Evolutionary conservation across 495 filamentous ascomycete species (phyloP), one percentile per base, ranked within the genome.

Genomic region (Venustampulla echinocandica): DNA sequence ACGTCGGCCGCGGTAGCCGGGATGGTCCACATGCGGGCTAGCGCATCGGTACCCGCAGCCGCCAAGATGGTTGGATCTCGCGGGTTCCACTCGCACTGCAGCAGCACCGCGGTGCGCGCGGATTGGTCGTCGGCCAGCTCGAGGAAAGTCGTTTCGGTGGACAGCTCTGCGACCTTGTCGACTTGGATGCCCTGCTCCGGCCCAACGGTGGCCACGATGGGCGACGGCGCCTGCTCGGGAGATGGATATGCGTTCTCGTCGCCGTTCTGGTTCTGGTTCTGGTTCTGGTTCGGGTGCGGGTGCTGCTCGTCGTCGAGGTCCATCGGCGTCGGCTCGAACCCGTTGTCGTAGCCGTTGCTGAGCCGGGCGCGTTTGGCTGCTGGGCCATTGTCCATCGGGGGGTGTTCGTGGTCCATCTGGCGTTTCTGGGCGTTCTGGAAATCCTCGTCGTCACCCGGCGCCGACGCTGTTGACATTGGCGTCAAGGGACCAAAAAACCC

Each of bases 21-120:
- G 40, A 89, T 59, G 54, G 77, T 84, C 84, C 84, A 90, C 63
- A 92, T 68, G 50, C 79, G 81, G 67, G 84, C 85, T 73, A 86
- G 81, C 62, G 80, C 76, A 62, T 87, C 81, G 58, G 70, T 74
- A 58, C 85, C 84, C 61, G 79, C 80, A 52, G 80, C 79, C 55
- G 81, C 82, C 62, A 93, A 72, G 60, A 85, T 66, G 27, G 75
- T 80, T 49, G 86, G 74, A 70, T 90, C 80, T 48, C 64, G 66
- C 41, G 87, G 87, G 57, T 84, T 85, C 84, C 85, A 93, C 62
- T 80, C 69, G 65, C 79, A 77, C 42, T 76, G 75, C 52, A 85
- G 74, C 69, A 90, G 64, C 48, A 76, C 63, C n/a, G 54, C 52
- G 28, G 30, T 49, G 25, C n/a, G 41, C 20, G 65, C 57, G 4